phyloP scores from a whole-genome alignment of 495 filamentous ascomycete genomes.

The Aspergillus wentii region DNA sequence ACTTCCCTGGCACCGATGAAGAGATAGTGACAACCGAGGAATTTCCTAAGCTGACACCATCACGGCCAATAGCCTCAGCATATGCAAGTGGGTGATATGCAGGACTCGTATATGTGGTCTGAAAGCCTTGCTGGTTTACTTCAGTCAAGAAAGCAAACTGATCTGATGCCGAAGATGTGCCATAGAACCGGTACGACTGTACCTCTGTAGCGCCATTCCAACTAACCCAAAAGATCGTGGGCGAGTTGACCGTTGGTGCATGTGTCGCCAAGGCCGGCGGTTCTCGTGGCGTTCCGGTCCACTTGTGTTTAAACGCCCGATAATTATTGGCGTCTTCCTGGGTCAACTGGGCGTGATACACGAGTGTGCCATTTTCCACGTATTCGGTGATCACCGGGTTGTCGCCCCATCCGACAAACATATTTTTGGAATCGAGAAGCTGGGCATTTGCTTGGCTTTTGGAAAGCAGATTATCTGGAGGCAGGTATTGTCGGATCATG shows the following conservation, averaged over 20 bases:
- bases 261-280: conserved; percentile 1
- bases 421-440: conserved; percentile 39
- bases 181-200: too few relatives aligned
- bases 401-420: conserved; percentile 47
- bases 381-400: conserved; percentile 43
- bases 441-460: conserved; percentile 50
- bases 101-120: conserved; percentile 8
- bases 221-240: conserved; percentile 5
- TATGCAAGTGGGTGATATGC: conserved; percentile 2
- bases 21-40: conserved; percentile 22
- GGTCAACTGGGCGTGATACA: conserved; percentile 24
- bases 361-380: conserved; percentile 31
- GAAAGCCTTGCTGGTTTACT: conserved; percentile 4
- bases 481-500: conserved; percentile 16
- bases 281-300: too few relatives aligned
- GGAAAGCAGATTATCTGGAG: conserved; percentile 30
- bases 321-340: conserved; percentile 9
- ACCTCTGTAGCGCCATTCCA: conserved; percentile 10
- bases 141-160: background rate
- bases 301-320: conserved; percentile 16
- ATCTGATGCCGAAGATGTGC: conserved; percentile 2
- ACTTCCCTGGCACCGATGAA: too few relatives aligned
- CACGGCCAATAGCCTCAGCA: conserved; percentile 4
- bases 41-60: conserved; percentile 2
- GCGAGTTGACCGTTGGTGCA: background rate